A percentile compares a stretch with the other conserved stretches of the same genome.
Conservation (phyloP, 2,329 filamentous ascomycete species). For the Aquanectria penicillioides region DNA sequence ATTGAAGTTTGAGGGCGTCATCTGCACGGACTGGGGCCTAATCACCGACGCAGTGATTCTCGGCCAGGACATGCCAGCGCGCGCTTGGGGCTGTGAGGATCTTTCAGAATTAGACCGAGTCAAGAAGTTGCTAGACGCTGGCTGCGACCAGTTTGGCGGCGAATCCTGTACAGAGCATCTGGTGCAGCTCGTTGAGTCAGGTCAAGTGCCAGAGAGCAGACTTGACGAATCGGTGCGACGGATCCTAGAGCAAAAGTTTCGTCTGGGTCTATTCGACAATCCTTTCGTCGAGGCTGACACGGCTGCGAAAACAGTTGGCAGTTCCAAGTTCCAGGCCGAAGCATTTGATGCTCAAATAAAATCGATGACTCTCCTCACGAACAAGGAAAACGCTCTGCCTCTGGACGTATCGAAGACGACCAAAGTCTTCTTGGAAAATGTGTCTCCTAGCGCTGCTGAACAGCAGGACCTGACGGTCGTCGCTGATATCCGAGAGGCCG, state of each 20-base stretch:
- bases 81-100: conserved; percentile 61
- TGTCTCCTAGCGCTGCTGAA: conserved; percentile 28
- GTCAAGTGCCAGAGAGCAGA: conserved; percentile 53
- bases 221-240: conserved; percentile 58
- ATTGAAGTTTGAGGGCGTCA: conserved; percentile 62
- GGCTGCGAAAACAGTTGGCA: conserved; percentile 2
- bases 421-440: conserved; percentile 38
- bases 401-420: conserved; percentile 22
- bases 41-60: conserved; percentile 55
- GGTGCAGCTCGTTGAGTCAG: conserved; percentile 53
- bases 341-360: conserved; percentile 28
- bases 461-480: conserved; percentile 46
- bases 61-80: conserved; percentile 57
- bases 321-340: background rate
- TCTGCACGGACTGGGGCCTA: conserved; percentile 63
- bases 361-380: conserved; percentile 37
- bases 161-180: conserved; percentile 59
- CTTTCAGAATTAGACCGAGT: conserved; percentile 54
- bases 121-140: conserved; percentile 57
- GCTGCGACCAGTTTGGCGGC: conserved; percentile 63
- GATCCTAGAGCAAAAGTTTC: conserved; percentile 60
- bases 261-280: conserved; percentile 61
- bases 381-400: conserved; percentile 36
- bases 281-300: conserved; percentile 54
- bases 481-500: conserved; percentile 49